A percentile compares a stretch with the other conserved stretches of the same genome.
Evolutionary conservation across 805 yeast genomes (phyloP).

Genomic region (Candida pseudoglaebosa): DNA sequence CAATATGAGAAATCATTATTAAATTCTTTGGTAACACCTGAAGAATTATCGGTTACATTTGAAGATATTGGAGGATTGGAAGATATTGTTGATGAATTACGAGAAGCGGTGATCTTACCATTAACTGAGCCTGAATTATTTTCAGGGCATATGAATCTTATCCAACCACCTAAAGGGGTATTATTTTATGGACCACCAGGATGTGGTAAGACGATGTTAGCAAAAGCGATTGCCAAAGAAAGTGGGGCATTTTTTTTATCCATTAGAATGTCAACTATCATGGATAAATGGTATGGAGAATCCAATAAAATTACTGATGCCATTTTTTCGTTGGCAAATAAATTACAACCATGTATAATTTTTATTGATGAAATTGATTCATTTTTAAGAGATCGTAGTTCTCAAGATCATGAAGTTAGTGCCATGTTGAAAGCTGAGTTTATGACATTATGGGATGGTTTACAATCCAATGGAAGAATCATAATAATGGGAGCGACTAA

Average conservation of each 20-base stretch:
- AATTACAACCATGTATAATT: conserved; percentile 89
- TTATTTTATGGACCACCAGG: conserved; percentile 94
- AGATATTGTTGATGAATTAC: conserved; percentile 72
- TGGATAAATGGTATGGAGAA: conserved; percentile 99
- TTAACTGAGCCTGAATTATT: conserved; percentile 70
- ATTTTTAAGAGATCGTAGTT: conserved; percentile 78
- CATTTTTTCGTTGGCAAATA: conserved; percentile 81
- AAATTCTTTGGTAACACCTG: conserved; percentile 77
- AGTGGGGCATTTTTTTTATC: conserved; percentile 89
- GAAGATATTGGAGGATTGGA: conserved; percentile 89
- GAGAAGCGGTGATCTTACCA: conserved; percentile 87
- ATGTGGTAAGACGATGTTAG: conserved; percentile 96
- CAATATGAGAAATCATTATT: conserved; percentile 77
- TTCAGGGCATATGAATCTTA: conserved; percentile 57
- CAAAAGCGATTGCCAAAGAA: conserved; percentile 90
- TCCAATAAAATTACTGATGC: conserved; percentile 92
- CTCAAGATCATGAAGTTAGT: conserved; percentile 91
- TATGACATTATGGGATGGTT: conserved; percentile 97
- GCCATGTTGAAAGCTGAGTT: conserved; percentile 93
- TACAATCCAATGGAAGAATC: conserved; percentile 70
- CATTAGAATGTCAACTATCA: conserved; percentile 85
- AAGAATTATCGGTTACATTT: conserved; percentile 73
- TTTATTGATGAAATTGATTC: conserved; percentile 97
- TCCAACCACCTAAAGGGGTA: conserved; percentile 94
- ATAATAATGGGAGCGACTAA: conserved; percentile 94